phyloP scores from a whole-genome alignment of 345 rosid species.

The Pistacia vera region DNA sequence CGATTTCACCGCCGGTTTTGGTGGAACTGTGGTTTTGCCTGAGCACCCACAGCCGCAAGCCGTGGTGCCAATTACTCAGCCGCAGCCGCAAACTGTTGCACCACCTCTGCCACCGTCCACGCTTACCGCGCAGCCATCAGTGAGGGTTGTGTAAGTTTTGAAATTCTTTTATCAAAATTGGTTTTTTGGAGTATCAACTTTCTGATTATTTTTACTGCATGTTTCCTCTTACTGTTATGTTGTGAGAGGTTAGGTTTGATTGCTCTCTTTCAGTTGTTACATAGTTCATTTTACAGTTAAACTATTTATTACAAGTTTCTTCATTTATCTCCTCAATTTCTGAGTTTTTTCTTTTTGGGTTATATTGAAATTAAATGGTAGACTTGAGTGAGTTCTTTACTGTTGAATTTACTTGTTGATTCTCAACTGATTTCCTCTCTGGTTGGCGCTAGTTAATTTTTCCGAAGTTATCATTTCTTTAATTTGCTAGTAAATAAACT shows the following conservation, averaged over 20 bases:
- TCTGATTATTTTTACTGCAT: neutral
- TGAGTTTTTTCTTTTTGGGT: neutral
- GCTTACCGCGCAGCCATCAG: constrained; percentile 42
- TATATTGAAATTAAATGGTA: constrained; percentile 8
- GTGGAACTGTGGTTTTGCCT: constrained; percentile 42
- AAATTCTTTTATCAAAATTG: neutral
- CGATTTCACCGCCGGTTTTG: constrained; percentile 70
- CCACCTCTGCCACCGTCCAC: constrained; percentile 34
- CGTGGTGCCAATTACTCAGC: constrained; percentile 2
- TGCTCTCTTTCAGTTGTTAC: neutral
- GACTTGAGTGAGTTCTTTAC: neutral
- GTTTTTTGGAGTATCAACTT: neutral
- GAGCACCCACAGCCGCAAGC: constrained; percentile 53
- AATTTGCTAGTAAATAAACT: constrained; percentile 12
- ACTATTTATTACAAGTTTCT: neutral
- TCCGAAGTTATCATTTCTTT: constrained; percentile 2
- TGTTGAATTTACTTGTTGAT: too few species aligned
- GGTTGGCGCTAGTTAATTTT: neutral
- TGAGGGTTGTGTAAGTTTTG: constrained; percentile 61
- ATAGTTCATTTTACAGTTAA: neutral
- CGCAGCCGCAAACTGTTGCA: constrained; percentile 27
- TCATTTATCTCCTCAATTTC: neutral
- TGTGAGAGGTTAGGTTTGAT: neutral
- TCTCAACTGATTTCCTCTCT: neutral
- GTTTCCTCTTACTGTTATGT: neutral